Conservation (phyloP, 2,329 filamentous ascomycete species). For the Fusarium sp. region DNA sequence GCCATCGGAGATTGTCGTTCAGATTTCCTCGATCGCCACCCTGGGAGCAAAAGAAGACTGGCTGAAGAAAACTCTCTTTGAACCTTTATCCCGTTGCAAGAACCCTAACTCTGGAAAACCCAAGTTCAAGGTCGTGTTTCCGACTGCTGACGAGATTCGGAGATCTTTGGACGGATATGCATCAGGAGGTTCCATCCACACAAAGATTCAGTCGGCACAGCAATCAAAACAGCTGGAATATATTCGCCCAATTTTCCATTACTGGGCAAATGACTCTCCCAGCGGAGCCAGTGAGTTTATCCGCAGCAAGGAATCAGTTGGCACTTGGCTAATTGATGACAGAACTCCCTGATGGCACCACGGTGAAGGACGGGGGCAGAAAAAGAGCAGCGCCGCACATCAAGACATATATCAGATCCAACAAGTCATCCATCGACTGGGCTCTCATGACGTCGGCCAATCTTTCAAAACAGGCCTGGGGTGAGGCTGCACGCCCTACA, state of each 20-base stretch:
- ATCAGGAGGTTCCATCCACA: constrained; percentile 82
- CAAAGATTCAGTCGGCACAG: constrained; percentile 72
- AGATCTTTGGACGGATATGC: constrained; percentile 77
- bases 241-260: constrained; percentile 72
- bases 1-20: constrained; percentile 61
- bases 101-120: constrained; percentile 45
- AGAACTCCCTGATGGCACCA: constrained; percentile 42
- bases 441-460: constrained; percentile 91
- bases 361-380: constrained; percentile 62
- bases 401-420: constrained; percentile 83
- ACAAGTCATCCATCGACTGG: constrained; percentile 73
- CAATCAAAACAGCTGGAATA: constrained; percentile 79
- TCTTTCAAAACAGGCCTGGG: constrained; percentile 89
- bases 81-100: constrained; percentile 52
- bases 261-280: constrained; percentile 73
- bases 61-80: constrained; percentile 71
- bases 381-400: constrained; percentile 82
- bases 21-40: constrained; percentile 84
- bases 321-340: background rate
- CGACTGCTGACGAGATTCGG: constrained; percentile 79
- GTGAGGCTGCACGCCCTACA: constrained; percentile 63
- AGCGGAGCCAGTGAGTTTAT: constrained; percentile 46
- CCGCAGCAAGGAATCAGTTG: background rate
- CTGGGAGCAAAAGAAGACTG: constrained; percentile 74
- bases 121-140: constrained; percentile 77